phyloP scores from a whole-genome alignment of 1,139 yeast genomes.

The Debaryomyces subglobosus region DNA sequence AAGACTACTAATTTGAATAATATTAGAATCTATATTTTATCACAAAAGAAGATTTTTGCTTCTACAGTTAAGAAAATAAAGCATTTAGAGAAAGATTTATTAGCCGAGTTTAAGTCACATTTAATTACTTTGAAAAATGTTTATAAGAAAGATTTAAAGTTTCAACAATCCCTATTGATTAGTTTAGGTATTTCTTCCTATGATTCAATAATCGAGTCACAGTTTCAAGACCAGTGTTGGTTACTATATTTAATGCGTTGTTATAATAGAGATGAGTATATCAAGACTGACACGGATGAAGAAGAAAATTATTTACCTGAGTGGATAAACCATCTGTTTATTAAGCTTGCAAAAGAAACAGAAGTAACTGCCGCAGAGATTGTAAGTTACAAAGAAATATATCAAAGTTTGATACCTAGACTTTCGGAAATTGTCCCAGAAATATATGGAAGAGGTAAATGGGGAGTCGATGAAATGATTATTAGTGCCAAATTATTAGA shows the following conservation, averaged over 20 bases:
- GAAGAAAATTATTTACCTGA: constrained; percentile 47
- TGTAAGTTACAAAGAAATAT: constrained; percentile 54
- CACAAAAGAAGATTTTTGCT: constrained; percentile 54
- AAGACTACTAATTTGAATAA: constrained; percentile 20
- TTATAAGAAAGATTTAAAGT: constrained; percentile 55
- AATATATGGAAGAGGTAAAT: constrained; percentile 58
- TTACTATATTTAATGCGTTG: constrained; percentile 65
- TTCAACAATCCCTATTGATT: constrained; percentile 57
- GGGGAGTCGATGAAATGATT: constrained; percentile 64
- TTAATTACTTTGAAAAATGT: constrained; percentile 57
- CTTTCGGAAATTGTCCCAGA: constrained; percentile 61
- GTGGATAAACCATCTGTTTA: constrained; percentile 53
- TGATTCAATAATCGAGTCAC: constrained; percentile 50
- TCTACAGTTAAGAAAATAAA: constrained; percentile 50
- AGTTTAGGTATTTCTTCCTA: constrained; percentile 59
- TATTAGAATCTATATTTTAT: constrained; percentile 38
- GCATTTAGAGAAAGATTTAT: constrained; percentile 51
- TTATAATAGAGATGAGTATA: constrained; percentile 47
- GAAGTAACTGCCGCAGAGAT: constrained; percentile 54
- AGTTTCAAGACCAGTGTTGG: constrained; percentile 61
- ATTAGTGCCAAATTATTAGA: constrained; percentile 64
- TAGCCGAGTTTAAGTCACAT: constrained; percentile 46
- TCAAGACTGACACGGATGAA: constrained; percentile 22
- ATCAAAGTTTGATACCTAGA: constrained; percentile 58
- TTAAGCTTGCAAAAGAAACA: constrained; percentile 38